These are phyloP conservation scores for Phyllosticta paracitricarpa DNA, from an alignment of 2,329 filamentous ascomycete genomes.

Conservation along the genomic window DNA sequence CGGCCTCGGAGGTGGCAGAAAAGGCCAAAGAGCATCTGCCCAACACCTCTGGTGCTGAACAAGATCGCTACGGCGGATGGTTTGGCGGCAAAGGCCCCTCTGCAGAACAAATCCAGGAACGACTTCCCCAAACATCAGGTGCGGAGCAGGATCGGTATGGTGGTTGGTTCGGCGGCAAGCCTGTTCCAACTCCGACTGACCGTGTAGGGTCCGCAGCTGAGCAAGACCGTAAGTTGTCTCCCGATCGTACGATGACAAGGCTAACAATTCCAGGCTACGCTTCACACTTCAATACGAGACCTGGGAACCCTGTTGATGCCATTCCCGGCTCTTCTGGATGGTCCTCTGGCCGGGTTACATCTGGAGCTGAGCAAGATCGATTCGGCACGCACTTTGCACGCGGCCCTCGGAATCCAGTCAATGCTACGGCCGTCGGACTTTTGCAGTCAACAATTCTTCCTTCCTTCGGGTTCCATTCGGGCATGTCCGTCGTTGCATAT, in stretches of 20 bases:
- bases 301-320: conserved; percentile 1
- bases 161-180: conserved; percentile 5
- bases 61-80: conserved; percentile 3
- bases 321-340: neutral
- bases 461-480: conserved; percentile 44
- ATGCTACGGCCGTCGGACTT: conserved; percentile 36
- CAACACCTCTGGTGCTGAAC: conserved; percentile 5
- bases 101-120: neutral
- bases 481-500: conserved; percentile 44
- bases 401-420: conserved; percentile 2
- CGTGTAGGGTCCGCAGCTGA: neutral
- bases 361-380: conserved; percentile 10
- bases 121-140: neutral
- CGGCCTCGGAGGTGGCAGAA: neutral
- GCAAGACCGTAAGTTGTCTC: neutral
- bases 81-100: neutral
- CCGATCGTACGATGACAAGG: neutral
- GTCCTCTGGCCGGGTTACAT: neutral
- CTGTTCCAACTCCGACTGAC: too few species aligned
- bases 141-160: conserved; percentile 4
- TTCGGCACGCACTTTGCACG: conserved; percentile 5
- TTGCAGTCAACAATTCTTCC: conserved; percentile 45
- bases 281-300: conserved; percentile 1
- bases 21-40: neutral
- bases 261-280: neutral